Evolutionary conservation across 345 rosid species (phyloP).

Genomic region (Brassica incana): DNA sequence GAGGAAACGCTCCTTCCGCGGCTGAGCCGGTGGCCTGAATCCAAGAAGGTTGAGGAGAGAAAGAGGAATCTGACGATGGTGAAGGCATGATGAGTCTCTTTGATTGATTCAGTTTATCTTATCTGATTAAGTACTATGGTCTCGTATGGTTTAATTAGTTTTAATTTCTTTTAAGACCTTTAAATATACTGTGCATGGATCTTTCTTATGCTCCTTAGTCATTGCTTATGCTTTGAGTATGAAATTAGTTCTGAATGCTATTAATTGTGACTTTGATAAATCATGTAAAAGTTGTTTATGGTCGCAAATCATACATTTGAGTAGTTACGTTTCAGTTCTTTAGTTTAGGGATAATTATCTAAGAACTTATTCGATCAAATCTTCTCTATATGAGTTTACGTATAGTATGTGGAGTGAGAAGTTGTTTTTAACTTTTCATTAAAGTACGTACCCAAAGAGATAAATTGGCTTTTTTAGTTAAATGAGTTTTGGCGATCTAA

Average conservation of each 20-base stretch:
- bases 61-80: slow-evolving; percentile 29
- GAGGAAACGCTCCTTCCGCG: background rate
- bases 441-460: too few species aligned
- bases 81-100: slow-evolving; percentile 35
- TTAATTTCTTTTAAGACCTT: background rate
- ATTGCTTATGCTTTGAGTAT: background rate
- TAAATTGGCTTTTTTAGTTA: too few species aligned
- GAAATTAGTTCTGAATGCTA: background rate
- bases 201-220: background rate
- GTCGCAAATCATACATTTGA: background rate
- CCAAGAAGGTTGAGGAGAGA: slow-evolving; percentile 33
- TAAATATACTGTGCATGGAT: background rate
- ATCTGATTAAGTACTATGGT: background rate
- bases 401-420: background rate
- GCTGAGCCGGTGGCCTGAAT: slow-evolving; percentile 14
- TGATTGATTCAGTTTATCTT: slow-evolving; percentile 5
- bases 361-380: background rate
- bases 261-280: background rate
- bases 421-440: background rate
- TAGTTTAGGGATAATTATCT: too few species aligned
- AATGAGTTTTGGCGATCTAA: background rate
- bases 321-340: background rate
- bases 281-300: background rate
- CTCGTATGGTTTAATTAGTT: background rate
- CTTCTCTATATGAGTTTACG: background rate